These are phyloP conservation scores for Pseudozyma hubeiensis DNA, from an alignment of 1,284 basidiomycete species.

Conservation along the genomic window DNA sequence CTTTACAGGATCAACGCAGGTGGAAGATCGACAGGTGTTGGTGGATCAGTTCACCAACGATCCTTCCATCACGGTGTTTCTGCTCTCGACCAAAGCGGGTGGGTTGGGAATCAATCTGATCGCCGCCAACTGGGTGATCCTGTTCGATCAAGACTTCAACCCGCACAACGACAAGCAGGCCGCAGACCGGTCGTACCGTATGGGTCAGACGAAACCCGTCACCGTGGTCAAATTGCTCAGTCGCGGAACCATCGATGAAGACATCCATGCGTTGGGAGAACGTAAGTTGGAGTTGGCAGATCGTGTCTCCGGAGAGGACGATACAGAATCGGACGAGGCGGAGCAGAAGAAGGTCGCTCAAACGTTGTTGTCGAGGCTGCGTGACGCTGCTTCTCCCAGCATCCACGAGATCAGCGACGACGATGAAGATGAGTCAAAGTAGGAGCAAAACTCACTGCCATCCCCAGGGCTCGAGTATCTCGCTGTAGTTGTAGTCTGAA, in stretches of 20 bases:
- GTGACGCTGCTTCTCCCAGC: slow-evolving; percentile 37
- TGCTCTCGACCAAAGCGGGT: slow-evolving; percentile 94
- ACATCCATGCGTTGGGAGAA: slow-evolving; percentile 57
- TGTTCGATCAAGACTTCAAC: slow-evolving; percentile 86
- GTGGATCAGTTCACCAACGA: slow-evolving; percentile 98
- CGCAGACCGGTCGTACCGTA: slow-evolving; percentile 96
- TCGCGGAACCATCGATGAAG: slow-evolving; percentile 84
- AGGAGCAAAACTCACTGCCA: too few species aligned
- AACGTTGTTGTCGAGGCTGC: slow-evolving; percentile 50
- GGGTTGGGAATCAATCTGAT: slow-evolving; percentile 72
- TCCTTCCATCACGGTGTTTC: slow-evolving; percentile 87
- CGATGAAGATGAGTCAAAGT: slow-evolving; percentile 12
- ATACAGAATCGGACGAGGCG: slow-evolving; percentile 55
- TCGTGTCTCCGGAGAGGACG: slow-evolving; percentile 59
- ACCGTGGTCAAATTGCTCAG: slow-evolving; percentile 92
- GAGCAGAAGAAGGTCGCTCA: slow-evolving; percentile 52
- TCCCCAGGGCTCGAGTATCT: too few species aligned
- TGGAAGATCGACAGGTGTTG: slow-evolving; percentile 89
- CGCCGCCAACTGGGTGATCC: slow-evolving; percentile 76
- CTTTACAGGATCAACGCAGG: slow-evolving; percentile 93
- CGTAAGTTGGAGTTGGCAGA: slow-evolving; percentile 64
- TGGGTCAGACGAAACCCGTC: slow-evolving; percentile 90
- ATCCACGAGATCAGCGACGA: slow-evolving; percentile 38
- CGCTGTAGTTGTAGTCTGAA: too few species aligned
- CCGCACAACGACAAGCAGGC: slow-evolving; percentile 87